Base-by-base conservation (phyloP, 768 basidiomycete genomes). In the Cystofilobasidium bisporidii region DNA sequence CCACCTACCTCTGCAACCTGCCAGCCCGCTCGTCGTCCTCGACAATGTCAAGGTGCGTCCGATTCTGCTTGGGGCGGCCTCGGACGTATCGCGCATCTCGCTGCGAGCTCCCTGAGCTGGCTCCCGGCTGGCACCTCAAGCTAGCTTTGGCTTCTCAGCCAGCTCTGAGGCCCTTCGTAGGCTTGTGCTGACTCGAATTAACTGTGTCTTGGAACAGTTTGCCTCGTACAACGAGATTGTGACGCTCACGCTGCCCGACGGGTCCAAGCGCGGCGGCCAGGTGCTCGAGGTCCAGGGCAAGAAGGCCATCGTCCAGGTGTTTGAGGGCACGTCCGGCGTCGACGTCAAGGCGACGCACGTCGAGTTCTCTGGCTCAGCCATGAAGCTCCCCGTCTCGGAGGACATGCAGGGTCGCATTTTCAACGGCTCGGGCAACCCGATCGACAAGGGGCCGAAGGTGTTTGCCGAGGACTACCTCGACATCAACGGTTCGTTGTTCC, bases 381-480 rank as follows among this genome's bases (percentile, higher is more conserved):
- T 99, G 96, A 97, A 96, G 77, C 83, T 99, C 2, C 92, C 96
- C 53, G 96, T 98, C 24, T 91, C 92, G 28, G 96, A 98, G 77
- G 96, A 98, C 80, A 97, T 97, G 93, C 78, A 96, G 74, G 96
- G 96, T 38, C 88, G 96, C 71, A 93, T 98, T 76, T 98, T 99
- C 84, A 99, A 99, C 78, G 96, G 96, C 68, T 91, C 89, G 50
- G 96, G 96, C 41, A 89, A 90, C 74, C 94, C 96, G 32, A 98
- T 98, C 74, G 96, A 99, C 79, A 86, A 97, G 74, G 96, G 96
- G 33, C 96, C 96, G 0, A 97, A 96, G 77, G 96, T 98, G 30
- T 97, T 97, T 79, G 96, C 96, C 15, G 96, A 98, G 80, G 96
- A 99, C 76, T 98, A 97, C 78, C 82, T 98, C 71, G 96, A 99